Evolutionary conservation across 192 early-diverging fungal genomes (phyloP).

Genomic region (Glomus cerebriforme): DNA sequence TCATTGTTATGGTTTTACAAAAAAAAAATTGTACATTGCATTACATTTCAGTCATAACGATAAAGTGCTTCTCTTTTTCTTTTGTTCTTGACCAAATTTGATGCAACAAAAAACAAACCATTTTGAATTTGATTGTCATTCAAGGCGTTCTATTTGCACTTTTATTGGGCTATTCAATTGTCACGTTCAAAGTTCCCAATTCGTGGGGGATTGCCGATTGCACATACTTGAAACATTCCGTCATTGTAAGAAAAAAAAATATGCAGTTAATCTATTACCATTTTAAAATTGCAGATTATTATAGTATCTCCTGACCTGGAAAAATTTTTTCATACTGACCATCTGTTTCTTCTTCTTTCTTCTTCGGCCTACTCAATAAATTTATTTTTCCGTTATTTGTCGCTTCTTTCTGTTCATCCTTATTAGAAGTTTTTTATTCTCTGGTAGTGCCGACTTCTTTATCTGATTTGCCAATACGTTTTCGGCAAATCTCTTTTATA

Average conservation of each 20-base stretch:
- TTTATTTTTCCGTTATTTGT: background rate
- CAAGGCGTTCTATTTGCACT: background rate
- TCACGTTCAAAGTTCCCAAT: background rate
- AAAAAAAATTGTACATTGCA: background rate
- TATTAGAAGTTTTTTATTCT: background rate
- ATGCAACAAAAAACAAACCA: background rate
- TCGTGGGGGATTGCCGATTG: background rate
- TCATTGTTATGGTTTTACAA: background rate
- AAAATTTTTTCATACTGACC: background rate
- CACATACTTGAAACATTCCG: background rate
- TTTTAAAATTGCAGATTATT: background rate
- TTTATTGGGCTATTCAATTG: background rate
- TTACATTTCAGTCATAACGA: background rate
- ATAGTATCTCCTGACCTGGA: background rate
- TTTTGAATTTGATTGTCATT: background rate
- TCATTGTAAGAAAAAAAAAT: background rate
- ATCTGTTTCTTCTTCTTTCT: background rate
- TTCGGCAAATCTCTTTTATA: background rate
- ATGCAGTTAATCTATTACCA: background rate
- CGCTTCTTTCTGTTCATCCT: background rate
- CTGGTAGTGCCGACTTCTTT: background rate
- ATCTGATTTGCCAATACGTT: no score
- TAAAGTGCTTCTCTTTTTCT: background rate
- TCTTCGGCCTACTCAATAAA: background rate
- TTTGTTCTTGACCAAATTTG: background rate